Evolutionary conservation across 1,284 basidiomycete species (phyloP).

Genomic region (Cryptococcus neoformans): DNA sequence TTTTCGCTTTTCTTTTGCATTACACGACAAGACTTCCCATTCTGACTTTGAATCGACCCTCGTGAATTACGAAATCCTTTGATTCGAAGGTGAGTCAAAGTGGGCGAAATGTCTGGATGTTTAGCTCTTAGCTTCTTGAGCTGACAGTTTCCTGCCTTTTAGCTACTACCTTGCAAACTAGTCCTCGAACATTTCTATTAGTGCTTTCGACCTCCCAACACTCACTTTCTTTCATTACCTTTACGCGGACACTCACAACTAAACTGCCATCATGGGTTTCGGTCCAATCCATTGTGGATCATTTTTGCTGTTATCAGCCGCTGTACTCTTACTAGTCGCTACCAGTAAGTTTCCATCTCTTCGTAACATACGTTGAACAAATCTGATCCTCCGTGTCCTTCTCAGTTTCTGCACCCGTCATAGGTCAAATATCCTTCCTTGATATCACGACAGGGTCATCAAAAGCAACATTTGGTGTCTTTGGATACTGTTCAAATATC

Average conservation of each 20-base stretch:
- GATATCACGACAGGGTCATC: slow-evolving; percentile 18
- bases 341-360: slow-evolving; percentile 22
- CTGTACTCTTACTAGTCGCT: slow-evolving; percentile 31
- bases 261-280: slow-evolving; percentile 14
- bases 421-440: slow-evolving; percentile 33
- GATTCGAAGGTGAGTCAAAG: too few species aligned
- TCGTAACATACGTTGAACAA: background rate
- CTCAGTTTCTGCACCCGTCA: slow-evolving; percentile 39
- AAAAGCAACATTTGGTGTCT: slow-evolving; percentile 32
- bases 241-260: background rate
- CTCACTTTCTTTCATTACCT: background rate
- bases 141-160: too few species aligned
- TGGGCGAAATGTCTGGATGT: too few species aligned
- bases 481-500: slow-evolving; percentile 36
- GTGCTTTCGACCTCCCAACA: background rate
- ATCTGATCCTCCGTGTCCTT: background rate
- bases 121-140: too few species aligned
- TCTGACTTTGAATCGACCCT: too few species aligned
- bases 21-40: too few species aligned
- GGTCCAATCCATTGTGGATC: slow-evolving; percentile 28
- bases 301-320: slow-evolving; percentile 36
- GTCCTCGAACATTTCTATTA: too few species aligned
- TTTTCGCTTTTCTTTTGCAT: too few species aligned
- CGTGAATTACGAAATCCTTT: too few species aligned
- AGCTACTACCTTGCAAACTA: too few species aligned